Percentiles rank a stretch among this genome's conserved stretches.
Conservation (phyloP, 768 basidiomycete genomes). For the Agrocybe chaxingu region DNA sequence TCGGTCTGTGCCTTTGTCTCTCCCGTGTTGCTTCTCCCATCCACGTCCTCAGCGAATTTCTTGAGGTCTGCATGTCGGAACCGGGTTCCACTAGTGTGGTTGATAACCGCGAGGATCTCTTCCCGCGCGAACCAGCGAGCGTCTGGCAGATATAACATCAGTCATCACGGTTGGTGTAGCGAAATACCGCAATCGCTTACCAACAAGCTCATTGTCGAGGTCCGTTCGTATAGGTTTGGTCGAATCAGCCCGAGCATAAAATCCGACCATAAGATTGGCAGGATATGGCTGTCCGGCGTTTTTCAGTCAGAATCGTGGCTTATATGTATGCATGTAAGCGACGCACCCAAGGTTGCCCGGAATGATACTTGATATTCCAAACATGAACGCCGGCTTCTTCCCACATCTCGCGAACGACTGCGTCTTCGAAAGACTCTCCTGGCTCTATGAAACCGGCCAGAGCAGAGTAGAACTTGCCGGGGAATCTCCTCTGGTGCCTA, state of each 20-base stretch:
- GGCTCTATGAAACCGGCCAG: conserved; percentile 94
- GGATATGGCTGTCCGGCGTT: conserved; percentile 70
- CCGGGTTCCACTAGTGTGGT: conserved; percentile 48
- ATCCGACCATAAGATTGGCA: conserved; percentile 87
- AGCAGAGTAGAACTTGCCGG: conserved; percentile 77
- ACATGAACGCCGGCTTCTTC: conserved; percentile 94
- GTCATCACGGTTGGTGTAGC: neutral
- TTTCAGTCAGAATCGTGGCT: neutral
- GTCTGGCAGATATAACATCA: conserved; percentile 43
- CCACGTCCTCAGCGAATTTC: conserved; percentile 38
- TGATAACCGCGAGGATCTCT: conserved; percentile 63
- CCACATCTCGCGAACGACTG: conserved; percentile 89
- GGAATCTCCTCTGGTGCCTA: conserved; percentile 56
- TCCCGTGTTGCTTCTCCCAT: conserved; percentile 27
- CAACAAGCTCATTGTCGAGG: conserved; percentile 94
- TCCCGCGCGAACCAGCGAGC: conserved; percentile 85
- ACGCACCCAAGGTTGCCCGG: conserved; percentile 81
- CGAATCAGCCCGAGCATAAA: conserved; percentile 76
- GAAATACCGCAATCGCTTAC: conserved; percentile 36
- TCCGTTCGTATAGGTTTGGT: conserved; percentile 75
- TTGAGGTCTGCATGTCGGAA: conserved; percentile 50
- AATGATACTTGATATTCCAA: conserved; percentile 81
- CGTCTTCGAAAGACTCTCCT: conserved; percentile 92
- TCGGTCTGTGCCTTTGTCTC: conserved; percentile 5
- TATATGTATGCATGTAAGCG: neutral